Evolutionary conservation across 2,329 filamentous ascomycete genomes (phyloP).

Genomic region (Microcyclospora tardicrescens): DNA sequence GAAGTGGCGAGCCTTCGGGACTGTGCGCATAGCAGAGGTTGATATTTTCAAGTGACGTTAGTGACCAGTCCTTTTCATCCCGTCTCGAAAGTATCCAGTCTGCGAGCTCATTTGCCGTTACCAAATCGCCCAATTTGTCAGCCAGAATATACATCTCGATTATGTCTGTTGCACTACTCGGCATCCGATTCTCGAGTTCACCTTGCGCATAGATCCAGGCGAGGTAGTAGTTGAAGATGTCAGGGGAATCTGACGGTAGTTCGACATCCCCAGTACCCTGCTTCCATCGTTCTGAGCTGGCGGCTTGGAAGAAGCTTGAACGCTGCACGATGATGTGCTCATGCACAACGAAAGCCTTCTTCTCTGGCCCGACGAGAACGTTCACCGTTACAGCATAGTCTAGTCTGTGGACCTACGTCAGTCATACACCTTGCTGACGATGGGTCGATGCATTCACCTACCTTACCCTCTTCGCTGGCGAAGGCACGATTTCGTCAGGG

Average conservation of each 20-base stretch:
- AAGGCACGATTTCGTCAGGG: no score
- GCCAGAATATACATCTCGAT: slow-evolving; percentile 4
- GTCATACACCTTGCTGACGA: no score
- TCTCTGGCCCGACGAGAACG: slow-evolving; percentile 1
- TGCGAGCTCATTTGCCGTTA: not conserved
- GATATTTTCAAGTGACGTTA: no score
- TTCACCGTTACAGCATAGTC: not conserved
- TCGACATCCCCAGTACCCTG: not conserved
- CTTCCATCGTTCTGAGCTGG: not conserved
- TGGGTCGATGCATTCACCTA: no score
- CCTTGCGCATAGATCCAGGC: slow-evolving; percentile 2
- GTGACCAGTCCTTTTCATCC: no score
- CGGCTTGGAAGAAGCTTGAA: slow-evolving; percentile 7
- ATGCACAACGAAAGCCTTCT: slow-evolving; percentile 3
- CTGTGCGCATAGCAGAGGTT: no score
- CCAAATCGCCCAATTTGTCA: slow-evolving; percentile 2
- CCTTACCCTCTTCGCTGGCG: no score
- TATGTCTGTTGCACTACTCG: no score
- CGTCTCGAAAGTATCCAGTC: not conserved
- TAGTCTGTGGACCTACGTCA: not conserved
- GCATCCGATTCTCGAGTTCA: not conserved
- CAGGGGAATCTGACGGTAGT: slow-evolving; percentile 4
- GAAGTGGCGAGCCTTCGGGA: no score
- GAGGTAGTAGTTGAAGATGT: slow-evolving; percentile 4
- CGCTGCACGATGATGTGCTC: slow-evolving; percentile 3